A percentile compares a stretch with the other conserved stretches of the same genome.
phyloP scores from a whole-genome alignment of 2,329 filamentous ascomycete genomes.

The Zymoseptoria ardabiliae region DNA sequence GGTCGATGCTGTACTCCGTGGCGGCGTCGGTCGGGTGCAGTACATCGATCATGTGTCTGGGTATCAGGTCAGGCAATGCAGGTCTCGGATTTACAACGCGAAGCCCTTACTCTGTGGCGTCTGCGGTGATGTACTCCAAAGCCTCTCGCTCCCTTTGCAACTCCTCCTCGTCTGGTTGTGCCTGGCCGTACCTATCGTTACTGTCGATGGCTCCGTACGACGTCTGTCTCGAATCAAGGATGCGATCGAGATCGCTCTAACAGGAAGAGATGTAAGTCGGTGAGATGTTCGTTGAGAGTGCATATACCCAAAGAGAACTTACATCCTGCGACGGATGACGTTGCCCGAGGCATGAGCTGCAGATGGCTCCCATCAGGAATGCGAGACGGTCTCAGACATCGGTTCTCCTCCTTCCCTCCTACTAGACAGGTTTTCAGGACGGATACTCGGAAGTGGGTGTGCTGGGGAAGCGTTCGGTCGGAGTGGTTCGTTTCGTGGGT shows the following conservation, averaged over 20 bases:
- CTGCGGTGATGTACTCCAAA: slow-evolving; percentile 42
- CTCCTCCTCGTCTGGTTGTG: slow-evolving; percentile 43
- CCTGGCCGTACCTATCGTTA: slow-evolving; percentile 14
- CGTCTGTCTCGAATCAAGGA: slow-evolving; percentile 38
- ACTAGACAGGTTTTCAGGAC: background rate
- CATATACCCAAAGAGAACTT: slow-evolving; percentile 18
- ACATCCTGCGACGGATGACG: slow-evolving; percentile 40
- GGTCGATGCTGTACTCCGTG: slow-evolving; percentile 20
- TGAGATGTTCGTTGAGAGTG: background rate
- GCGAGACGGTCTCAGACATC: slow-evolving; percentile 1
- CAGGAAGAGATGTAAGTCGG: slow-evolving; percentile 24
- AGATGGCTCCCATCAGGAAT: slow-evolving; percentile 36
- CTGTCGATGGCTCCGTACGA: slow-evolving; percentile 39
- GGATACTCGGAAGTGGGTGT: background rate
- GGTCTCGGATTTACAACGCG: background rate
- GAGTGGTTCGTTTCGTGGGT: background rate
- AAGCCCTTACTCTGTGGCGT: slow-evolving; percentile 40
- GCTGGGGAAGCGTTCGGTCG: background rate
- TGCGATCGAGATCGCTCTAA: slow-evolving; percentile 40
- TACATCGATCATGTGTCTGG: slow-evolving; percentile 45
- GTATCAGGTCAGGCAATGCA: background rate
- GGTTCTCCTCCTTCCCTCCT: background rate
- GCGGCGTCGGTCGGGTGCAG: slow-evolving; percentile 35
- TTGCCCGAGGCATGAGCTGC: slow-evolving; percentile 42
- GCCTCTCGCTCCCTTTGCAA: slow-evolving; percentile 42